Base-by-base conservation (phyloP, 2,329 filamentous ascomycete genomes). In the Colletotrichum truncatum region DNA sequence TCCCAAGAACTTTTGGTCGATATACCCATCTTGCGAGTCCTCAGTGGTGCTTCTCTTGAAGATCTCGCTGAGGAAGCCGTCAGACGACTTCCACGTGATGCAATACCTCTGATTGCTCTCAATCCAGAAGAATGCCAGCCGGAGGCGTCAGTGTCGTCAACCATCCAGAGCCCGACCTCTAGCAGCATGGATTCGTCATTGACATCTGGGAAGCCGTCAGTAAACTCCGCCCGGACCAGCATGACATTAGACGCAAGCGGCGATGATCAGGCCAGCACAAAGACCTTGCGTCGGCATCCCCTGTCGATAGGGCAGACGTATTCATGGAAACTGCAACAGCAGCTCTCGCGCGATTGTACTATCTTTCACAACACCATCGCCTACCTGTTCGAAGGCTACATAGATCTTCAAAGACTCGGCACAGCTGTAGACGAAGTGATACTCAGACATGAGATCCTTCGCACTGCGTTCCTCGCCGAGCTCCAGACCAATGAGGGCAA, bases 11-110 rank as follows among this genome's bases (percentile, higher is more conserved):
- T 85, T 0, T 67, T 76, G 2, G 70, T 80, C 2, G 79, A 85
- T 39, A 73, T 85, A 2, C 79, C 82, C 0, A 76, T 84, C 0
- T 71, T 85, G n/a, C 82, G 81, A 64, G 74, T 85, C 41, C 68
- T 84, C 2, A 73, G 77, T 10, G 79, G 77, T 10, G 70, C 60
- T 4, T 70, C 68, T 6, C 53, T 71, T 8, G 53, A 52, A 6
- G 70, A 71, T 28, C n/a, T 66, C 18, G 57, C 57, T 1, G 57
- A 53, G n/a, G 48, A 36, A 34, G 57, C 57, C 4, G 57, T 38
- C 18, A 28, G 32, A 26, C 57, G 46, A 45, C 46, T 60, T 6
- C 18, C 36, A 10, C 36, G 14, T 11, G 48, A 32, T 6, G 46
- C 57, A 14, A 34, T 54, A 3, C 57, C 62, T 4, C 48, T 65